These are phyloP conservation scores for Euphrasia confusa DNA, from an alignment of 257 asterid genomes.

Conservation along the genomic window DNA sequence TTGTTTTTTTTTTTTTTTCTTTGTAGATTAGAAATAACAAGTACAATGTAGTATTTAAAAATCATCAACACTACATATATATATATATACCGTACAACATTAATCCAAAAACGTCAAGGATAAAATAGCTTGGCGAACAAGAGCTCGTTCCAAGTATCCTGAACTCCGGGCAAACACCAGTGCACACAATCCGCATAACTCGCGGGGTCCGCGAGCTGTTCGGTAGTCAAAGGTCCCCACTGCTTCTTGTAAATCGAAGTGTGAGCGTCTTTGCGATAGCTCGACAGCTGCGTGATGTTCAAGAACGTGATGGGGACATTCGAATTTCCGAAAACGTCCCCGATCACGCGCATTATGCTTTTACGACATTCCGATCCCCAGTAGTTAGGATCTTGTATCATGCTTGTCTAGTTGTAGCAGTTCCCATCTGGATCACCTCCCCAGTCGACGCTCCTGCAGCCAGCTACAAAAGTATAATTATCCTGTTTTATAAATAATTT, in stretches of 20 bases:
- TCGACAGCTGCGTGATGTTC: constrained; percentile 61
- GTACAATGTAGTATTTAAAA: too few species aligned
- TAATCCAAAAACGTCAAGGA: constrained; percentile 29
- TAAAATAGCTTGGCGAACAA: constrained; percentile 47
- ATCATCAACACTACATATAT: too few species aligned
- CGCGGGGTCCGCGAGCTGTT: constrained; percentile 46
- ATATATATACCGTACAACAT: too few species aligned
- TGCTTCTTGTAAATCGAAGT: constrained; percentile 62
- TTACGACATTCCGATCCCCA: constrained; percentile 50
- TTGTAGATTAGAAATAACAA: too few species aligned
- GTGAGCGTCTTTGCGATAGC: constrained; percentile 64
- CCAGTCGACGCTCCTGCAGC: constrained; percentile 51
- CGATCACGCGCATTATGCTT: constrained; percentile 42
- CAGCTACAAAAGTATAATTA: too few species aligned
- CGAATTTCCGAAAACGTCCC: constrained; percentile 32
- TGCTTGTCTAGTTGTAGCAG: constrained; percentile 52
- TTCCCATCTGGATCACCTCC: constrained; percentile 46
- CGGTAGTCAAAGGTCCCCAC: constrained; percentile 43
- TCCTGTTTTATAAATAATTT: too few species aligned
- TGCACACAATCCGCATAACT: constrained; percentile 64
- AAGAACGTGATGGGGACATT: constrained; percentile 44
- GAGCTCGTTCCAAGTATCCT: constrained; percentile 68
- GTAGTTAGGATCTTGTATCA: constrained; percentile 38
- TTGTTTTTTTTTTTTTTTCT: too few species aligned
- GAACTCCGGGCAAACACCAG: constrained; percentile 73